Conservation (phyloP, 108 stramenopile species). For the Nitzschia sp. region DNA sequence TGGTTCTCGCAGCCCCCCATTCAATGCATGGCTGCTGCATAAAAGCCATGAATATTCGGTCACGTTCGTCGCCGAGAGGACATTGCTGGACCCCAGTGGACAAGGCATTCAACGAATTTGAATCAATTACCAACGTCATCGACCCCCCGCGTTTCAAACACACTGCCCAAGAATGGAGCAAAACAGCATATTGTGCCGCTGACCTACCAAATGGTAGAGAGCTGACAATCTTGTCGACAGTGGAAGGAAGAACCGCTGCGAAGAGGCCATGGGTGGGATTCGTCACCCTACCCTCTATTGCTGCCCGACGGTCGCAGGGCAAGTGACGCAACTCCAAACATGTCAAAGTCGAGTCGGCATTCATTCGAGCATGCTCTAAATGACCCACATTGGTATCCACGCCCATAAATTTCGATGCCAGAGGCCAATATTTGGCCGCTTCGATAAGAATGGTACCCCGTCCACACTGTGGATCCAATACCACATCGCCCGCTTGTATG, state of each 20-base stretch:
- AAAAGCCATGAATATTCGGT: background rate
- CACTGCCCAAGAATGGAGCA: background rate
- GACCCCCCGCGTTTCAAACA: background rate
- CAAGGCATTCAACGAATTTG: background rate
- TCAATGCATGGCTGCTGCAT: background rate
- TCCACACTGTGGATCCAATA: slow-evolving; percentile 17
- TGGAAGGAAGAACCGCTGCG: background rate
- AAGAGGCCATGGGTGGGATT: background rate
- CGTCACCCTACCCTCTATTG: too few species aligned
- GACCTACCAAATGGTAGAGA: background rate
- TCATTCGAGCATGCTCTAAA: slow-evolving; percentile 5
- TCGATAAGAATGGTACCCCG: slow-evolving; percentile 20
- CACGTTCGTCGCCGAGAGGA: background rate
- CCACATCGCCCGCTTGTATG: slow-evolving; percentile 10
- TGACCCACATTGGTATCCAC: slow-evolving; percentile 16
- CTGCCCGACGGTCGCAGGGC: too few species aligned
- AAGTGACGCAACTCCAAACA: background rate
- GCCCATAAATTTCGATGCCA: slow-evolving; percentile 8
- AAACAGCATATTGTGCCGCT: background rate
- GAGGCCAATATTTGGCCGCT: slow-evolving; percentile 18
- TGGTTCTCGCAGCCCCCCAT: background rate
- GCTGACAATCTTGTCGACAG: background rate
- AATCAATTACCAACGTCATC: background rate
- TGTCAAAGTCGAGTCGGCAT: slow-evolving; percentile 8
- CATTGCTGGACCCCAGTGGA: background rate